Percentiles rank a stretch among this genome's conserved stretches.
These are phyloP conservation scores for Fennellomyces sp. DNA, from an alignment of 371 early-diverging fungal genomes.

Conservation along the genomic window DNA sequence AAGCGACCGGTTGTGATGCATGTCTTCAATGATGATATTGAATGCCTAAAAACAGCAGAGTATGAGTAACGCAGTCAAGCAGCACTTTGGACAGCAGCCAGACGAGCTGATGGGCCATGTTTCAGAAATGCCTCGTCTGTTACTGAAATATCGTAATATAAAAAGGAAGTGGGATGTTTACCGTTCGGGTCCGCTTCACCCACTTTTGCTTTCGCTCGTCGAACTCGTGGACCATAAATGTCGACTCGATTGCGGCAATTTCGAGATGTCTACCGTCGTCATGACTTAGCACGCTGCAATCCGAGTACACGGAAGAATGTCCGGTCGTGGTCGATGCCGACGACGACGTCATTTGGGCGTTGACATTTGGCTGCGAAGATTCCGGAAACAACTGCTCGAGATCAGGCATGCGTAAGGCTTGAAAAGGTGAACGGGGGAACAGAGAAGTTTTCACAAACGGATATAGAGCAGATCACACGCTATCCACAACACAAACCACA, in stretches of 20 bases:
- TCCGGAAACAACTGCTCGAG: neutral
- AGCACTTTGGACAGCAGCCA: neutral
- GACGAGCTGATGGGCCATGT: conserved; percentile 1
- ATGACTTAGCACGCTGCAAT: conserved; percentile 17
- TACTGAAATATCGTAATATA: neutral
- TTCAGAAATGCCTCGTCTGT: conserved; percentile 5
- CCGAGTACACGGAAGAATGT: conserved; percentile 2
- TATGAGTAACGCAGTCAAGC: neutral
- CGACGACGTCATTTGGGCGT: neutral
- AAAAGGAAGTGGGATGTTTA: neutral
- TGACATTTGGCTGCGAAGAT: neutral
- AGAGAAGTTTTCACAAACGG: neutral
- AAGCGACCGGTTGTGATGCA: conserved; percentile 36
- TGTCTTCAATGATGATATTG: conserved; percentile 45
- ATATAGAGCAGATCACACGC: neutral
- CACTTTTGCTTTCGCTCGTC: conserved; percentile 10
- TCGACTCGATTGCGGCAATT: conserved; percentile 31
- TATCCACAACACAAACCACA: neutral
- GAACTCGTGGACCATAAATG: conserved; percentile 20
- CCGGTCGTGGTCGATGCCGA: neutral
- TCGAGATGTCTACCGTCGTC: conserved; percentile 22
- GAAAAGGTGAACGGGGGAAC: neutral
- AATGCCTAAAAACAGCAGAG: conserved; percentile 33
- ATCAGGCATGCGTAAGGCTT: conserved; percentile 3
- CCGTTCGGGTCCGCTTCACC: conserved; percentile 8